Percentiles rank a stretch among this genome's conserved stretches.
Conservation (phyloP, 306 rosid genomes). For the Rosa rugosa region DNA sequence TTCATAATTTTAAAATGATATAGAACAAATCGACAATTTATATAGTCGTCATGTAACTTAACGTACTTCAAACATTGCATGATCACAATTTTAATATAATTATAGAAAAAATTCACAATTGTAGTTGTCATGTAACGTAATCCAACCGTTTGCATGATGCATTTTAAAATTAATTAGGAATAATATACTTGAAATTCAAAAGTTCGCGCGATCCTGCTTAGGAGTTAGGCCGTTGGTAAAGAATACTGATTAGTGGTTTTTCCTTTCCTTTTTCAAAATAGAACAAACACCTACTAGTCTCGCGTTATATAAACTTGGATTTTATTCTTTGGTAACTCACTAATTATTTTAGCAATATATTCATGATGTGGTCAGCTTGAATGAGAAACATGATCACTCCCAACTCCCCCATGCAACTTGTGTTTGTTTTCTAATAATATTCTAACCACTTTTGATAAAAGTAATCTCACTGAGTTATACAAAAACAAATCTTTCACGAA, state of each 20-base stretch:
- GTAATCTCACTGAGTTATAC: not conserved
- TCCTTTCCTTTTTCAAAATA: not conserved
- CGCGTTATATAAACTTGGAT: not conserved
- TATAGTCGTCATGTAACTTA: no score
- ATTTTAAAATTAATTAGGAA: not conserved
- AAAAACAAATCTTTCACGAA: conserved; percentile 5
- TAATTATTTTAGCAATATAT: not conserved
- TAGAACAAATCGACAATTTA: not conserved
- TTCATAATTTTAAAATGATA: no score
- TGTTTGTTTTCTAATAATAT: not conserved
- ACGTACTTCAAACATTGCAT: not conserved
- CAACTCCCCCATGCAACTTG: not conserved
- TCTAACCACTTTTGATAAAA: conserved; percentile 6
- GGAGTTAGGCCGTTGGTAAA: no score
- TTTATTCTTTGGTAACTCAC: not conserved
- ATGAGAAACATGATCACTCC: not conserved
- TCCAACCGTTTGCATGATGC: no score
- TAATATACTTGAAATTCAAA: no score
- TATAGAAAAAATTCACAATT: no score
- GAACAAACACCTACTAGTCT: not conserved
- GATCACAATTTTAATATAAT: no score
- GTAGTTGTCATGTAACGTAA: no score
- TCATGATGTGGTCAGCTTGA: not conserved
- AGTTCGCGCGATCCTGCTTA: no score
- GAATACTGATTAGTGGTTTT: no score